Conservation (phyloP, 208 protist species). For the Phytomonas sp. region DNA sequence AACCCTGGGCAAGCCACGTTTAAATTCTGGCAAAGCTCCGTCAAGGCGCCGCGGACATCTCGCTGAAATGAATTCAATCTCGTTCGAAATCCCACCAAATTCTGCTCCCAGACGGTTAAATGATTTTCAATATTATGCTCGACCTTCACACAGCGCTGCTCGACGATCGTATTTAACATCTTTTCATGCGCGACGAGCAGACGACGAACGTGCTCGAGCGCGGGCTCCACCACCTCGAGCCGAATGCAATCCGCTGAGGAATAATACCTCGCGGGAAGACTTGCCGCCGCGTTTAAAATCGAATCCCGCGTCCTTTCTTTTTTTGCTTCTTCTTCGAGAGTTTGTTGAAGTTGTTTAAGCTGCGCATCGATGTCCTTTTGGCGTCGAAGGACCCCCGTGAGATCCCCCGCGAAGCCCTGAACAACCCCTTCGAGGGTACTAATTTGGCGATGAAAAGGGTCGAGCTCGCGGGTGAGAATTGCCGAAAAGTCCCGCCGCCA, state of each 20-base stretch:
- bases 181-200: conserved; percentile 64
- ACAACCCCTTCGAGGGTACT: background rate
- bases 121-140: conserved; percentile 24
- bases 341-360: background rate
- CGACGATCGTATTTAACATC: conserved; percentile 52
- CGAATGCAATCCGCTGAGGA: conserved; percentile 20
- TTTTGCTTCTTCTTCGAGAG: background rate
- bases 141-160: conserved; percentile 49
- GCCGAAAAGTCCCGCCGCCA: no score
- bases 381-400: background rate
- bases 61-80: conserved; percentile 37
- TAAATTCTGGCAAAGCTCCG: conserved; percentile 49
- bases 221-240: conserved; percentile 40
- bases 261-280: background rate
- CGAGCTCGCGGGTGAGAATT: no score
- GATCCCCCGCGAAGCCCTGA: background rate
- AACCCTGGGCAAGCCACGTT: conserved; percentile 62
- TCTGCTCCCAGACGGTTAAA: conserved; percentile 39
- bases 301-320: no score
- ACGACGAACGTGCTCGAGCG: conserved; percentile 60
- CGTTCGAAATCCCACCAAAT: conserved; percentile 44
- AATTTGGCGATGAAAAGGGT: background rate
- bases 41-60: conserved; percentile 60
- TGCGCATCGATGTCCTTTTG: background rate
- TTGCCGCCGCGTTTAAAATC: background rate